Evolutionary conservation across 345 rosid genomes (phyloP).

Genomic region (Citrus glauca): DNA sequence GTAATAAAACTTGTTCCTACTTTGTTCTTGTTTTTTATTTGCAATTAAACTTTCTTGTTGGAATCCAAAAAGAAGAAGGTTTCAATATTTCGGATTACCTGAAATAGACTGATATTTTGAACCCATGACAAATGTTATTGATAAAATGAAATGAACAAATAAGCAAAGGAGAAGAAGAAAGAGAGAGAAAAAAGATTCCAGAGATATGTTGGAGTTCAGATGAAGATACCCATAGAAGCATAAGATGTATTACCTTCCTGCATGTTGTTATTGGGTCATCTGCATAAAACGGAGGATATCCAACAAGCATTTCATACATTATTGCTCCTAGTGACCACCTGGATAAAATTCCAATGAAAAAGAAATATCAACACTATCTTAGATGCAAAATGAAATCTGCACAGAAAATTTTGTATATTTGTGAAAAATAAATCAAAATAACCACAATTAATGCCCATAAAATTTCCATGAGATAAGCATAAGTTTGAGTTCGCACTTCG

Average conservation of each 20-base stretch:
- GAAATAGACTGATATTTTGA: background rate
- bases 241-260: constrained; percentile 61
- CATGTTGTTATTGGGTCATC: constrained; percentile 91
- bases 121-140: background rate
- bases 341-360: constrained; percentile 20
- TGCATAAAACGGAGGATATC: constrained; percentile 95
- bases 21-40: background rate
- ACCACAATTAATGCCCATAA: background rate
- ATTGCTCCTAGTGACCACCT: constrained; percentile 99
- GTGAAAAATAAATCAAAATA: background rate
- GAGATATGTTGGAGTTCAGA: constrained; percentile 10
- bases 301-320: constrained; percentile 97
- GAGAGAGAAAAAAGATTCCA: background rate
- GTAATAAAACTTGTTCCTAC: background rate
- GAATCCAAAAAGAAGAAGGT: background rate
- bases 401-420: background rate
- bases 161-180: background rate
- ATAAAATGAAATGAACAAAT: constrained; percentile 1
- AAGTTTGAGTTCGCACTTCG: constrained; percentile 2
- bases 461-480: background rate
- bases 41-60: background rate
- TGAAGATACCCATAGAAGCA: constrained; percentile 9
- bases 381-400: constrained; percentile 1
- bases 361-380: background rate
- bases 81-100: background rate